A percentile compares a stretch with the other conserved stretches of the same genome.
Evolutionary conservation across 2,329 filamentous ascomycete species (phyloP).

Genomic region (Fusarium siculi): DNA sequence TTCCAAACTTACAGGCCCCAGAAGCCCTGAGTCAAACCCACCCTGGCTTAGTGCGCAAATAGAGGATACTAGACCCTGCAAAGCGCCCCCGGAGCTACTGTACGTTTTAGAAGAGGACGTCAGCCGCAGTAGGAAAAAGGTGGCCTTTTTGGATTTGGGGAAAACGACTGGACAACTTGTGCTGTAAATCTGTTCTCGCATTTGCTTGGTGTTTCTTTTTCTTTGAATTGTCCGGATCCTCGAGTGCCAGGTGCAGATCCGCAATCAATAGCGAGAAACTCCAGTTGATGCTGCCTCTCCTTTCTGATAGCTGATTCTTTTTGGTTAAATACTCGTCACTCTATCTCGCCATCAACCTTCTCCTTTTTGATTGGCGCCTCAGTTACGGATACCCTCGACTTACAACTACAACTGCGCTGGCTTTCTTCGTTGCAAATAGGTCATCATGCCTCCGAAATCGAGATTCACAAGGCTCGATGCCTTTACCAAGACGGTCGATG

Average conservation of each 20-base stretch:
- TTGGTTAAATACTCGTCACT: constrained; percentile 6
- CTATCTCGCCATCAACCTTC: constrained; percentile 12
- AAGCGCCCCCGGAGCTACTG: constrained; percentile 21
- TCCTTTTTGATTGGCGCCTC: constrained; percentile 34
- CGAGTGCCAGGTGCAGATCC: constrained; percentile 35
- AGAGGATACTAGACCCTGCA: constrained; percentile 24
- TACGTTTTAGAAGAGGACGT: constrained; percentile 31
- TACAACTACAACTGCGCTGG: constrained; percentile 16
- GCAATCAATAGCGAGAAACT: constrained; percentile 10
- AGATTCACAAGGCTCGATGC: constrained; percentile 97
- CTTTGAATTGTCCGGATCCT: constrained; percentile 20
- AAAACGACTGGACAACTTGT: constrained; percentile 24
- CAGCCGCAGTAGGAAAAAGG: constrained; percentile 41
- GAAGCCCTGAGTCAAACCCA: constrained; percentile 7
- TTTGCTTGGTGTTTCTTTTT: constrained; percentile 26
- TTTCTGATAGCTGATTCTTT: constrained; percentile 23
- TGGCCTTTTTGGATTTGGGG: constrained; percentile 32
- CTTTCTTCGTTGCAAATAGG: constrained; percentile 11
- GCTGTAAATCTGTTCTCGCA: constrained; percentile 21
- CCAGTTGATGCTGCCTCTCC: constrained; percentile 35
- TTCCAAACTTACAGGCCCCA: background rate
- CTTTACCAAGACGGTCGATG: constrained; percentile 99
- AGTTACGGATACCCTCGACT: constrained; percentile 11
- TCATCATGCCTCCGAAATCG: constrained; percentile 84
- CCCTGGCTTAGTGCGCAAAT: constrained; percentile 19